Base-by-base conservation (phyloP, 2,329 filamentous ascomycete genomes). In the Aureobasidium sp. region DNA sequence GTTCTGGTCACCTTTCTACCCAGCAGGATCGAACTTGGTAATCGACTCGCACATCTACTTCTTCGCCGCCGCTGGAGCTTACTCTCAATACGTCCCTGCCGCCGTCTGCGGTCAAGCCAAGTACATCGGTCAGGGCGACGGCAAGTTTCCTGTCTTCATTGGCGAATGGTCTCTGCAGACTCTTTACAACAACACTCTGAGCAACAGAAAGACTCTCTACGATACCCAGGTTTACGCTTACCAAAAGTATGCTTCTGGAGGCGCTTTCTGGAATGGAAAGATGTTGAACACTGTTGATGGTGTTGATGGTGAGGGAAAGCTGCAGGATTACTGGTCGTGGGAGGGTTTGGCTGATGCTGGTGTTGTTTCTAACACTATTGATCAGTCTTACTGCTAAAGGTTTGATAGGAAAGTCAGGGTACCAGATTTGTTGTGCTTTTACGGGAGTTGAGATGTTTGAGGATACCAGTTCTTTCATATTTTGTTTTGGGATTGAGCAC, bases 211-310 rank as follows among this genome's bases (percentile, higher is more conserved):
- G 59, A 68, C 63, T 15, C 65, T 69, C 25, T 67, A 70, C 44
- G 69, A 74, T 54, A 72, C 71, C 0, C 68, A 71, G 61, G 34
- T 69, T 1, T 73, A 73, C 58, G 71, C 72, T 15, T 75, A 66
- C 52, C 65, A 67, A 25, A 72, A 71, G 63, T 71, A 70, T 64
- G 66, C 66, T 3, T 64, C 67, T 8, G 73, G 72, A 3, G 67
- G 71, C 63, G 59, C 68, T 15, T 71, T 68, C 53, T 72, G 71
- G 71, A 60, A 45, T 13, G 45, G 37, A 25, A 55, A 55, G 52
- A 50, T 50, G 54, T 25, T 41, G 11, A 47, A 58, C 32, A 37
- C 42, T 9, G 44, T 32, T n/a, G 54, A 45, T 27, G 21, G 21
- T 30, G 64, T 66, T 11, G 59, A 64, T 45, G 64, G 64, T 21